These are phyloP conservation scores for Yarrowia sp. DNA, from an alignment of 805 yeast genomes.

Conservation along the genomic window DNA sequence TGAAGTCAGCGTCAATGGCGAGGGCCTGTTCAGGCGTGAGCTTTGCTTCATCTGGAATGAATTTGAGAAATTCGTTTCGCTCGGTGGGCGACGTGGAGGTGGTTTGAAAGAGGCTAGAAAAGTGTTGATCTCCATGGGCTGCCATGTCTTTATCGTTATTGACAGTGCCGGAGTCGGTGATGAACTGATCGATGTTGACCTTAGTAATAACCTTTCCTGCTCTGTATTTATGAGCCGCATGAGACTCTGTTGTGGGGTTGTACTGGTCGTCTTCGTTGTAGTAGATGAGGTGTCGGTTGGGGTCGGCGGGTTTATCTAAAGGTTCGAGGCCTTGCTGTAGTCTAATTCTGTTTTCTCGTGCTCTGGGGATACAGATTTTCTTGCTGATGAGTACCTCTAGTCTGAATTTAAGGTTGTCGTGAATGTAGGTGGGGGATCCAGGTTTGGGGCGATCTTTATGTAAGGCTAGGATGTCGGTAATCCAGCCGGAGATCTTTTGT, in stretches of 20 bases:
- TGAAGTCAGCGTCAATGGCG: not conserved
- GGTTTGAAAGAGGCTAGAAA: not conserved
- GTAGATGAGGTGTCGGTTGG: not conserved
- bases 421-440: not conserved
- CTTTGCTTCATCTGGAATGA: conserved; percentile 1
- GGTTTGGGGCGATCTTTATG: not conserved
- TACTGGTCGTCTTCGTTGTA: not conserved
- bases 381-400: not conserved
- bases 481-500: not conserved
- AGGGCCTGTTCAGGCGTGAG: not conserved
- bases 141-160: not conserved
- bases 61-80: not conserved
- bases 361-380: not conserved
- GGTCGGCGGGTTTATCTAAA: not conserved
- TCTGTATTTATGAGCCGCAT: not conserved
- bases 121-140: not conserved
- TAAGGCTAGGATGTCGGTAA: not conserved
- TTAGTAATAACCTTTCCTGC: not conserved
- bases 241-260: not conserved
- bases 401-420: not conserved
- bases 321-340: not conserved
- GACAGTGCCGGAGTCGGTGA: not conserved
- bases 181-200: not conserved
- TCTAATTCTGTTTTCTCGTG: not conserved
- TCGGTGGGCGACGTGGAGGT: not conserved